These are phyloP conservation scores for Grosmannia clavigera DNA, from an alignment of 2,329 filamentous ascomycete species.

Conservation along the genomic window DNA sequence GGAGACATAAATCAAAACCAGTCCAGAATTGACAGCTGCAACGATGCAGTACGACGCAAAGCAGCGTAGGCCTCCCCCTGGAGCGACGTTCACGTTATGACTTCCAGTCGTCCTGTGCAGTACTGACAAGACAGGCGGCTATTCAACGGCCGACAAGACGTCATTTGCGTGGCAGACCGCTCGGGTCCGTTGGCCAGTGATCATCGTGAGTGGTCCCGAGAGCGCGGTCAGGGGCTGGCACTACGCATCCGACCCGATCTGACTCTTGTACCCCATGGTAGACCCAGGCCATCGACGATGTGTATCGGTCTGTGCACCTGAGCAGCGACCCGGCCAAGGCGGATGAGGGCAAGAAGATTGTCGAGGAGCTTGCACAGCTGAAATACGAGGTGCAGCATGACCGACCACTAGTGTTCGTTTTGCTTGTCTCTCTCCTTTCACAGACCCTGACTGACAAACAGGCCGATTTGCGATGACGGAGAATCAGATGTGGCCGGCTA, in stretches of 20 bases:
- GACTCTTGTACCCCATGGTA: slow-evolving; percentile 21
- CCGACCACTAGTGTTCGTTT: slow-evolving; percentile 39
- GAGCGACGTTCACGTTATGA: neutral
- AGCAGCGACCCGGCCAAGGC: slow-evolving; percentile 50
- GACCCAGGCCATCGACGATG: slow-evolving; percentile 88
- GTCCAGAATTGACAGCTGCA: neutral
- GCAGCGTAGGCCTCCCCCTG: slow-evolving; percentile 43
- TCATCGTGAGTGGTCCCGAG: slow-evolving; percentile 48
- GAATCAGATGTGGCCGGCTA: slow-evolving; percentile 64
- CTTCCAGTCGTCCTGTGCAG: too few species aligned
- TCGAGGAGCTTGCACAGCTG: slow-evolving; percentile 64
- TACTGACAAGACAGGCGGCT: slow-evolving; percentile 47
- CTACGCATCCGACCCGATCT: neutral
- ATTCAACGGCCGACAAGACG: slow-evolving; percentile 64
- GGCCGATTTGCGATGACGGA: slow-evolving; percentile 66
- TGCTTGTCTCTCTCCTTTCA: neutral
- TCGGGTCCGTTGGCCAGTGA: slow-evolving; percentile 82
- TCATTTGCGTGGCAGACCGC: slow-evolving; percentile 85
- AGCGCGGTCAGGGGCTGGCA: neutral
- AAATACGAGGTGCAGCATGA: slow-evolving; percentile 96
- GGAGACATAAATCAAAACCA: neutral
- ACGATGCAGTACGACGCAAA: slow-evolving; percentile 56
- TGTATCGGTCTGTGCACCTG: slow-evolving; percentile 61
- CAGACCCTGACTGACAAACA: slow-evolving; percentile 19
- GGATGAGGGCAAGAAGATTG: slow-evolving; percentile 75